Percentiles rank a stretch among this genome's conserved stretches.
These are phyloP conservation scores for Rheum nobile DNA, from an alignment of 148 eudicot genomes.

Conservation along the genomic window DNA sequence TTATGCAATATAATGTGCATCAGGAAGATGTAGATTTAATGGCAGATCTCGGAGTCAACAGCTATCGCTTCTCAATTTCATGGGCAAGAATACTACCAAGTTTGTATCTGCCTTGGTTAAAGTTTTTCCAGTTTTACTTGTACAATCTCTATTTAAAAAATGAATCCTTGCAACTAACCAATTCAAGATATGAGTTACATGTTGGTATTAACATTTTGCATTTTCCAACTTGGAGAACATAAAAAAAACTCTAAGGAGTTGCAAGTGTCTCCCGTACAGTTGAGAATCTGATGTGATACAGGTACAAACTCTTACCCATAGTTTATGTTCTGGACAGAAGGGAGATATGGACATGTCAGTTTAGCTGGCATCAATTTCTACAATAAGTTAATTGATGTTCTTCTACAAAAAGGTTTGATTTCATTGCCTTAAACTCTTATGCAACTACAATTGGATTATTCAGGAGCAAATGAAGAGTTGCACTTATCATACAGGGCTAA, in stretches of 20 bases:
- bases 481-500: not conserved
- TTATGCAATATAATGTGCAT: not conserved
- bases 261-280: not conserved
- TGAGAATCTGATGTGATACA: not conserved
- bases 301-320: not conserved
- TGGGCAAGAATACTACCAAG: slow-evolving; percentile 72
- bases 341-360: slow-evolving; percentile 48
- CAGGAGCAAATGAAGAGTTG: not conserved
- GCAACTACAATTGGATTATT: not conserved
- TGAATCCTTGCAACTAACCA: not conserved
- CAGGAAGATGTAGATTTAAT: slow-evolving; percentile 63
- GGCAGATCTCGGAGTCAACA: slow-evolving; percentile 44
- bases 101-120: slow-evolving; percentile 16
- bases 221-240: not conserved
- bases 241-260: not conserved
- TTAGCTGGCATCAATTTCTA: slow-evolving; percentile 42
- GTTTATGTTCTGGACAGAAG: slow-evolving; percentile 29
- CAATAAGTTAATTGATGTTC: slow-evolving; percentile 42
- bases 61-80: slow-evolving; percentile 61
- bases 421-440: not conserved
- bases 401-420: slow-evolving; percentile 38
- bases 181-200: not conserved
- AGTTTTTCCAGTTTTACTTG: not conserved
- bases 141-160: not conserved
- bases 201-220: not conserved